Conservation (phyloP, 129 eudicot species). For the Lonicera japonica region DNA sequence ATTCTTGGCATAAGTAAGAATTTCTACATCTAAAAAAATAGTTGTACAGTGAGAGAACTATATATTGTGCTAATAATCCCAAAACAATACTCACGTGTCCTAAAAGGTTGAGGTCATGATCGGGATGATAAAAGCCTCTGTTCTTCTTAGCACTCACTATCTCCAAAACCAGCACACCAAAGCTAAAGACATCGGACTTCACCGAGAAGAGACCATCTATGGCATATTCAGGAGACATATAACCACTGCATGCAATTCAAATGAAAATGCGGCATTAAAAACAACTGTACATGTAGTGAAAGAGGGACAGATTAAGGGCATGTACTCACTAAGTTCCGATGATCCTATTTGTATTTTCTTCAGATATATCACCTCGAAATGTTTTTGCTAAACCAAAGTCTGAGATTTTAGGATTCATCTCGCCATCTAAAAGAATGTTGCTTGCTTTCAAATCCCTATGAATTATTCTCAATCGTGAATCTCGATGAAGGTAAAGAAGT, state of each 20-base stretch:
- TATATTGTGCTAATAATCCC: too few relatives aligned
- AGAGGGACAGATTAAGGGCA: background rate
- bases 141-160: constrained; percentile 29
- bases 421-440: constrained; percentile 21
- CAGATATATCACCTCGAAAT: constrained; percentile 20
- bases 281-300: too few relatives aligned
- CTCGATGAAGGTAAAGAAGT: constrained; percentile 31
- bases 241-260: constrained; percentile 19
- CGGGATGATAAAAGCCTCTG: constrained; percentile 22
- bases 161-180: constrained; percentile 37
- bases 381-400: constrained; percentile 36
- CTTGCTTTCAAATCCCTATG: constrained; percentile 28
- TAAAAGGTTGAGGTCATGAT: constrained; percentile 25
- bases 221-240: constrained; percentile 43
- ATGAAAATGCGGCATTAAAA: too few relatives aligned
- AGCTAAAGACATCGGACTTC: constrained; percentile 36
- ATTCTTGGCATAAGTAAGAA: too few relatives aligned
- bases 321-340: constrained; percentile 32
- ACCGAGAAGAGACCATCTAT: constrained; percentile 22
- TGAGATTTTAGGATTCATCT: constrained; percentile 36
- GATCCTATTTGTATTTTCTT: constrained; percentile 23
- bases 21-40: too few relatives aligned
- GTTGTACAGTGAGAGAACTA: too few relatives aligned
- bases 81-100: constrained; percentile 20
- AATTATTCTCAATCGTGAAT: constrained; percentile 28